A percentile compares a stretch with the other conserved stretches of the same genome.
These are phyloP conservation scores for Collariella sp. DNA, from an alignment of 495 filamentous ascomycete species.

Conservation along the genomic window DNA sequence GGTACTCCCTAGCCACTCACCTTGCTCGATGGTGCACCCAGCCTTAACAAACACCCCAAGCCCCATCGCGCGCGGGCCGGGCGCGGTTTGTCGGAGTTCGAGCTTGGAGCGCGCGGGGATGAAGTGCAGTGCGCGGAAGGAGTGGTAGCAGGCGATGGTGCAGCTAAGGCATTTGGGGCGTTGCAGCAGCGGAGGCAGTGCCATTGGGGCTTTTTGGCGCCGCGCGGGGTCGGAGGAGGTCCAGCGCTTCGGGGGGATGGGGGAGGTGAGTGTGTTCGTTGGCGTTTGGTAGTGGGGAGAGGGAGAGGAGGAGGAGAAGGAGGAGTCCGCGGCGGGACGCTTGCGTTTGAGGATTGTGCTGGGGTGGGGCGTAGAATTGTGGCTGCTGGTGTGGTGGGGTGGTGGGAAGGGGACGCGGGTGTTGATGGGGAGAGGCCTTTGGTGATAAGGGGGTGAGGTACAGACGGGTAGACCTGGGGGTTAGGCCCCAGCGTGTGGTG, in stretches of 20 bases:
- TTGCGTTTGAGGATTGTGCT: too few relatives aligned
- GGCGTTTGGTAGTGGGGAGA: too few relatives aligned
- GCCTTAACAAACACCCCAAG: slow-evolving; percentile 1
- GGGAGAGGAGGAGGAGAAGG: too few relatives aligned
- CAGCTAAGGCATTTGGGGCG: neutral
- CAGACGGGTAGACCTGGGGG: neutral
- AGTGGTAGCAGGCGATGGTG: neutral
- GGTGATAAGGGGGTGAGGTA: neutral
- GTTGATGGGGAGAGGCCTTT: neutral
- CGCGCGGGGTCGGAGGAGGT: neutral
- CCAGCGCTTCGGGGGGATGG: neutral
- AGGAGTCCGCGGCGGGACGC: too few relatives aligned
- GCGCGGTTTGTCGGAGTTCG: neutral
- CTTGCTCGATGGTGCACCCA: neutral
- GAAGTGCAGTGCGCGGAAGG: neutral
- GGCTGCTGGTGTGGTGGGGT: neutral
- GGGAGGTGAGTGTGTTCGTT: neutral
- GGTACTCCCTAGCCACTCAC: slow-evolving; percentile 3
- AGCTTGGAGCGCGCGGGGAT: neutral
- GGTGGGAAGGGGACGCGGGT: neutral
- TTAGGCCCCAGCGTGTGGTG: neutral
- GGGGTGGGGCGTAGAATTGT: neutral
- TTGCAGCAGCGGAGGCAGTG: slow-evolving; percentile 1
- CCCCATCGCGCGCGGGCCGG: neutral
- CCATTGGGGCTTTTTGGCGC: neutral